Conservation (phyloP, 768 basidiomycete genomes). For the Pleurotus platypus region DNA sequence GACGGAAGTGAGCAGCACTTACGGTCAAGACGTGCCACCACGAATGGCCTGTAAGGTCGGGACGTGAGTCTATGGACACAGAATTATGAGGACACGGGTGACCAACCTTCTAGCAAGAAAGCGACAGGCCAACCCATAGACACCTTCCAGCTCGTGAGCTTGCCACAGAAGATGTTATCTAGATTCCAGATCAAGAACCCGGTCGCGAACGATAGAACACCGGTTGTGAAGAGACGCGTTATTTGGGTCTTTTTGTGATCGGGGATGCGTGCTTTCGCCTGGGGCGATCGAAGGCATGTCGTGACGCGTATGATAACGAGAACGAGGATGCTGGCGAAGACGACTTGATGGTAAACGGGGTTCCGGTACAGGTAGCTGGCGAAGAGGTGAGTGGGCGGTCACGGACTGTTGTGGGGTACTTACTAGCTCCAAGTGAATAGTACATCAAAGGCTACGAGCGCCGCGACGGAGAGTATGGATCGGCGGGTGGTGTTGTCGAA, state of each 20-base stretch:
- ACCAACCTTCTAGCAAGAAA: conserved; percentile 60
- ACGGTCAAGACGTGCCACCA: conserved; percentile 77
- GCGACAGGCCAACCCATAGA: conserved; percentile 60
- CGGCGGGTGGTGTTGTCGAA: conserved; percentile 34
- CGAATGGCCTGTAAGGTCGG: conserved; percentile 47
- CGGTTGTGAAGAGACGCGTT: conserved; percentile 44
- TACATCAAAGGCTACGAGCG: conserved; percentile 45
- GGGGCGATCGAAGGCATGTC: conserved; percentile 40
- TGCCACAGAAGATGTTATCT: conserved; percentile 72
- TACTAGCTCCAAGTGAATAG: conserved; percentile 75
- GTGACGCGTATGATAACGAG: conserved; percentile 39
- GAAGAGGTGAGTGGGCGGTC: not conserved
- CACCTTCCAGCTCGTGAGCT: conserved; percentile 53
- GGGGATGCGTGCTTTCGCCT: conserved; percentile 41
- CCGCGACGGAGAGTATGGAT: conserved; percentile 35
- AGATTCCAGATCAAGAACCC: conserved; percentile 80
- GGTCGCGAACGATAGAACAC: conserved; percentile 51
- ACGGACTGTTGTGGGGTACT: conserved; percentile 21
- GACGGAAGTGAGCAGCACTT: conserved; percentile 13
- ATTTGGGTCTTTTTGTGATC: conserved; percentile 37
- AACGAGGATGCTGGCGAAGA: conserved; percentile 62
- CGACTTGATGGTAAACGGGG: conserved; percentile 76
- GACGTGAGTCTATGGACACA: not conserved
- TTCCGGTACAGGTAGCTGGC: conserved; percentile 63
- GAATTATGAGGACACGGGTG: not conserved